A percentile compares a stretch with the other conserved stretches of the same genome.
These are phyloP conservation scores for Euryodendron excelsum DNA, from an alignment of 148 eudicot species.

Conservation along the genomic window DNA sequence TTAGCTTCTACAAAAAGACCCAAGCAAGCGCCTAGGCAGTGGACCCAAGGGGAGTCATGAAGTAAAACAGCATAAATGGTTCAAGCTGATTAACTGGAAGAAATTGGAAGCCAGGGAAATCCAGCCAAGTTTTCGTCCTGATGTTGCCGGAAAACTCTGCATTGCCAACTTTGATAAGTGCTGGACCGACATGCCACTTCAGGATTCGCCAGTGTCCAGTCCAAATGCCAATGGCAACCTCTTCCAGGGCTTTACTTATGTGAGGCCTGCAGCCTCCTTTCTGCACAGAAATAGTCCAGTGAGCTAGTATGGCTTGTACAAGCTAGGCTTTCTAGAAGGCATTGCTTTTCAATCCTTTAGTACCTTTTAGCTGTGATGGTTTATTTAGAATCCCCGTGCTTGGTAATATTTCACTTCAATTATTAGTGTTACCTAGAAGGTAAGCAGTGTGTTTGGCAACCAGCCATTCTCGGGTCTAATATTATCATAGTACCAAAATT, in stretches of 20 bases:
- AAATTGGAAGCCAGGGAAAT: conserved; percentile 62
- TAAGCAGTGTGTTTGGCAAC: neutral
- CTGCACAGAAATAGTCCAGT: conserved; percentile 45
- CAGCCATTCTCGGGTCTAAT: neutral
- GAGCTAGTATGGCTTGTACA: conserved; percentile 18
- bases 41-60: conserved; percentile 69
- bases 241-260: conserved; percentile 79
- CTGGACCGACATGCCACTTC: conserved; percentile 74
- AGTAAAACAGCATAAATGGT: conserved; percentile 81
- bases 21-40: conserved; percentile 63
- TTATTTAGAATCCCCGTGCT: conserved; percentile 4
- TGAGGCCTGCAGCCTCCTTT: conserved; percentile 57
- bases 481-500: neutral
- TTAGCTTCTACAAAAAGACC: conserved; percentile 72
- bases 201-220: conserved; percentile 83
- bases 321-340: neutral
- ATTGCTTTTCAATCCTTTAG: neutral
- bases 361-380: conserved; percentile 18
- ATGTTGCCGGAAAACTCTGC: conserved; percentile 67
- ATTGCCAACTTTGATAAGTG: conserved; percentile 74
- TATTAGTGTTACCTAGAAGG: neutral
- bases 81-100: conserved; percentile 82
- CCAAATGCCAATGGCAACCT: conserved; percentile 54
- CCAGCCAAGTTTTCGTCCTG: conserved; percentile 74
- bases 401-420: neutral